Conservation (phyloP, 768 basidiomycete genomes). For the Leucosporidium creatinivorum region DNA sequence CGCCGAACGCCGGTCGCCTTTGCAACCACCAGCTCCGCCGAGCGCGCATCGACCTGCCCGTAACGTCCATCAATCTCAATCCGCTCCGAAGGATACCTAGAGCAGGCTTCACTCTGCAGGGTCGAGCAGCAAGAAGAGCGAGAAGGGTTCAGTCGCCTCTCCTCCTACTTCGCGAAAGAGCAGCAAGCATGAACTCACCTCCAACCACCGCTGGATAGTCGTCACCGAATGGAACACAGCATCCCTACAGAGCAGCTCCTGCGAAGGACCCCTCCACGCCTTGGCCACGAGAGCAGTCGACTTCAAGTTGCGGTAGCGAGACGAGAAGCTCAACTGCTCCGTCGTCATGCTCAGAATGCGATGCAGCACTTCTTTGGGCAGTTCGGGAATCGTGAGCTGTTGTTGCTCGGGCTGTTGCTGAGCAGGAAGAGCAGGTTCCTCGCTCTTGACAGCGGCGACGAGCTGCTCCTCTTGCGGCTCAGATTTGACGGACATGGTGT, state of each 20-base stretch:
- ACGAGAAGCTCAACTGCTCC: background rate
- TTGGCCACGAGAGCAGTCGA: background rate
- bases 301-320: background rate
- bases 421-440: too few relatives aligned
- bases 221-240: background rate
- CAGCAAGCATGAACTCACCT: too few relatives aligned
- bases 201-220: background rate
- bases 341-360: background rate
- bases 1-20: background rate
- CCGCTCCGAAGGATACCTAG: background rate
- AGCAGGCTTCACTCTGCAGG: background rate
- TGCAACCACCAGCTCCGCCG: background rate
- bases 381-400: too few relatives aligned
- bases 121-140: too few relatives aligned
- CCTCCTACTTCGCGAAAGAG: too few relatives aligned
- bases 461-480: too few relatives aligned
- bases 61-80: constrained; percentile 6
- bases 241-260: constrained; percentile 1
- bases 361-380: constrained; percentile 3
- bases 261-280: background rate
- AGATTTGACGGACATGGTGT: too few relatives aligned
- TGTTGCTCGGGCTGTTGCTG: too few relatives aligned
- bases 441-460: too few relatives aligned
- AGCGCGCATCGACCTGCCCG: background rate
- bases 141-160: too few relatives aligned